A percentile compares a stretch with the other conserved stretches of the same genome.
These are phyloP conservation scores for Fragilariopsis cylindrus DNA, from an alignment of 108 stramenopile genomes.

Conservation along the genomic window DNA sequence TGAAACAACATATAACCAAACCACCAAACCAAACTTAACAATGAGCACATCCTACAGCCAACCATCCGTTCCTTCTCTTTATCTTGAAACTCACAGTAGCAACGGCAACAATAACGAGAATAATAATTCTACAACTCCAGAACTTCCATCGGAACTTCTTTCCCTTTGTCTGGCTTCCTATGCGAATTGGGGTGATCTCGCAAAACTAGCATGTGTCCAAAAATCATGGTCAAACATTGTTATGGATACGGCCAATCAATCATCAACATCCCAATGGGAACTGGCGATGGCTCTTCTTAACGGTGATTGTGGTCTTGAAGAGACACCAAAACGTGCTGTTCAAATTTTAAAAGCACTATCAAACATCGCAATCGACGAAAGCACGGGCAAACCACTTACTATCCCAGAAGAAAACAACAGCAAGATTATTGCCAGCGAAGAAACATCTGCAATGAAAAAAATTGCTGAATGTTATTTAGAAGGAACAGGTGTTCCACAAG, in stretches of 20 bases:
- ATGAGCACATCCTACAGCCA: background rate
- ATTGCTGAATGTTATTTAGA: conserved; percentile 65
- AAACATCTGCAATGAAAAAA: conserved; percentile 59
- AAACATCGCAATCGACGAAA: conserved; percentile 41
- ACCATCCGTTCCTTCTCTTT: conserved; percentile 30
- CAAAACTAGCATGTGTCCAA: conserved; percentile 75
- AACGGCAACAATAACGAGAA: background rate
- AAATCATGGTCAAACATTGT: conserved; percentile 63
- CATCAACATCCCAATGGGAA: conserved; percentile 66
- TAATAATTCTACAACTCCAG: background rate
- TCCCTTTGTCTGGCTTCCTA: conserved; percentile 58
- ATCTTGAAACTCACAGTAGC: conserved; percentile 26
- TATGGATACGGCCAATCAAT: conserved; percentile 64
- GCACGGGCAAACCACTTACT: conserved; percentile 16
- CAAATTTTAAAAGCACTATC: conserved; percentile 51
- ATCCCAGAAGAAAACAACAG: conserved; percentile 9
- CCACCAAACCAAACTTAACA: too few species aligned
- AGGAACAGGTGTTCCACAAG: conserved; percentile 52
- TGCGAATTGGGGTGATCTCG: conserved; percentile 81
- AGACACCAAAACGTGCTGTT: conserved; percentile 62
- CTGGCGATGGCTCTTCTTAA: conserved; percentile 50
- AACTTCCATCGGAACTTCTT: conserved; percentile 71
- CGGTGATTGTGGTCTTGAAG: conserved; percentile 55
- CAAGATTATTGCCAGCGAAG: background rate
- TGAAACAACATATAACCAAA: too few species aligned